These are phyloP conservation scores for Ustilago crameri DNA, from an alignment of 1,284 basidiomycete species.

Conservation along the genomic window DNA sequence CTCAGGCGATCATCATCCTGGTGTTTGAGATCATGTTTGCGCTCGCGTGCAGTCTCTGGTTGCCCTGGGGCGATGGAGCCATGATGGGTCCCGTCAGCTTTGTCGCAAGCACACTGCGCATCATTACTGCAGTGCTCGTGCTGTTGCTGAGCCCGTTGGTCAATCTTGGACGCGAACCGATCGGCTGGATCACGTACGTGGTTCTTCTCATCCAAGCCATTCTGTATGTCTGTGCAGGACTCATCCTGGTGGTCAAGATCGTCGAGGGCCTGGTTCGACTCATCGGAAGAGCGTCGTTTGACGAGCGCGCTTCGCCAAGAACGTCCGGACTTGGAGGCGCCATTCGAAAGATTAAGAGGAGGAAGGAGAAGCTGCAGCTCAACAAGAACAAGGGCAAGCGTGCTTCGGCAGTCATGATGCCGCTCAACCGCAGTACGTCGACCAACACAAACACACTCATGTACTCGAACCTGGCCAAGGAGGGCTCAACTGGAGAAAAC, in stretches of 20 bases:
- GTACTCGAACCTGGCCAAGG: constrained; percentile 31
- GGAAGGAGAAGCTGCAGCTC: constrained; percentile 52
- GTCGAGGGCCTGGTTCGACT: constrained; percentile 83
- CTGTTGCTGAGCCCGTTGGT: constrained; percentile 88
- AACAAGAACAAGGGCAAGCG: constrained; percentile 37
- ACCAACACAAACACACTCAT: constrained; percentile 36
- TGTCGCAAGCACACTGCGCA: constrained; percentile 86
- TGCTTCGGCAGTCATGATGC: constrained; percentile 8
- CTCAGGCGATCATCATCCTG: constrained; percentile 84
- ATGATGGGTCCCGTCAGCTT: constrained; percentile 95
- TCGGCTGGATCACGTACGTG: constrained; percentile 90
- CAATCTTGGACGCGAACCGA: constrained; percentile 55
- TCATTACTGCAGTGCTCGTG: constrained; percentile 86
- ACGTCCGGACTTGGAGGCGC: constrained; percentile 57
- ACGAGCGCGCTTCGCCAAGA: constrained; percentile 71
- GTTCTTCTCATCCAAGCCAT: constrained; percentile 87
- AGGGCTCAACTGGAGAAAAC: constrained; percentile 24
- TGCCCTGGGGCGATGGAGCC: constrained; percentile 94
- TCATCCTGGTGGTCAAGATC: constrained; percentile 86
- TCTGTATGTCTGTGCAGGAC: constrained; percentile 80
- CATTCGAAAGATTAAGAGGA: constrained; percentile 46
- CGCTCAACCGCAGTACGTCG: constrained; percentile 21
- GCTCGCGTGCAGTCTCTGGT: constrained; percentile 73
- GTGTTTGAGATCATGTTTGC: constrained; percentile 69
- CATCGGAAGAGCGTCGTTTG: constrained; percentile 83